Base-by-base conservation (phyloP, 768 basidiomycete genomes). In the Hericium coralloides region DNA sequence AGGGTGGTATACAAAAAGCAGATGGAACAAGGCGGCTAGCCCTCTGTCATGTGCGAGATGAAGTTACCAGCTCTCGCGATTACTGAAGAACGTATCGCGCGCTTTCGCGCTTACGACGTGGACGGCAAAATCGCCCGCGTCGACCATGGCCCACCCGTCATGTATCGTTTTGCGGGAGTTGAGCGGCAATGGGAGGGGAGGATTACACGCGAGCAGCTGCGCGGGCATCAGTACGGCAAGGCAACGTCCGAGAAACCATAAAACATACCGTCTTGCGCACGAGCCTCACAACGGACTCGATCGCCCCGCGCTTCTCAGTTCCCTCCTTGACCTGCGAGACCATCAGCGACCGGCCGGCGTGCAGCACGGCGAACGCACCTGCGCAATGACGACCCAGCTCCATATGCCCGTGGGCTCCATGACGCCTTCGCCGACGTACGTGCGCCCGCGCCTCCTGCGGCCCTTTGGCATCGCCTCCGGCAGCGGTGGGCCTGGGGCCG, bases 121-220 rank as follows among this genome's bases (percentile, higher is more conserved):
- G 20, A 92, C 82, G 0, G 83, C 90, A 74, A 90, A 87, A 49
- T 82, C 77, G 31, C 89, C 89, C 7, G 81, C 87, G 66, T 93
- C 90, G 49, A 93, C 72, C 83, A 92, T 82, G 2, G 85, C 86
- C 91, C 90, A 93, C 23, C 87, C 88, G 54, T 84, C 84, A 60
- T 79, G 77, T 57, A 76, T 75, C 26, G 78, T 73, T 37, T 79
- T 78, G 65, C 82, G 83, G 31, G 79, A 73, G 58, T 88, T 89
- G 18, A 81, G 79, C 3, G 85, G 81, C 12, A 91, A 72, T 14
- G 74, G 66, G 31, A 89, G 64, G 10, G 83, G 82, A 1, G 85
- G 12, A 79, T 69, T 58, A 74, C 69, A 23, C 73, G 74, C 53
- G 87, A 31, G 69, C 17, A 91, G 72, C 89, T 90, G 56, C 38